phyloP scores from a whole-genome alignment of 2,329 filamentous ascomycete species.

The Samsoniella hepiali region DNA sequence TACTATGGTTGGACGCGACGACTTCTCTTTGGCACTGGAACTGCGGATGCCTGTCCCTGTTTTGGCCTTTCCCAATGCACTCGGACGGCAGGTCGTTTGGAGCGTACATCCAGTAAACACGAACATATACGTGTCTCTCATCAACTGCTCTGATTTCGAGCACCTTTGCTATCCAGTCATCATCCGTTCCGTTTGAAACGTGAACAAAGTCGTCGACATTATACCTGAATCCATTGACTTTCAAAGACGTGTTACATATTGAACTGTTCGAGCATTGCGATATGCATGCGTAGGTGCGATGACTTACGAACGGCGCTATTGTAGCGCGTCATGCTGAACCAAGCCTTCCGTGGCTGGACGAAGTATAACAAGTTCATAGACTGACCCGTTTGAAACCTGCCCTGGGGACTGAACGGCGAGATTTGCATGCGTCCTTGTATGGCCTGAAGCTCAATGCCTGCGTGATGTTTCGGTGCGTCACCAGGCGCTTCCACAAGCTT shows the following conservation, averaged over 20 bases:
- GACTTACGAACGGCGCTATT: conserved; percentile 11
- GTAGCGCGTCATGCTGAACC: conserved; percentile 1
- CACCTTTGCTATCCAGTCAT: conserved; percentile 11
- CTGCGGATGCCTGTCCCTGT: background rate
- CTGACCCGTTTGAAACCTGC: background rate
- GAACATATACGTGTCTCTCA: conserved; percentile 6
- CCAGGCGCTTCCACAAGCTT: background rate
- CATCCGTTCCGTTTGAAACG: background rate
- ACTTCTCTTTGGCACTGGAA: background rate
- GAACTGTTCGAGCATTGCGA: background rate
- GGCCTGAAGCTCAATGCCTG: background rate
- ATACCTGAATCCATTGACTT: background rate
- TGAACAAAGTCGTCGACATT: background rate
- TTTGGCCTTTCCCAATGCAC: background rate
- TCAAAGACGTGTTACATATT: background rate
- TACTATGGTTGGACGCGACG: background rate
- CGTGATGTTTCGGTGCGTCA: background rate
- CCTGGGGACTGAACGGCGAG: background rate
- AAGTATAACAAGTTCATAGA: conserved; percentile 1
- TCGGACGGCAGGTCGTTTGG: conserved; percentile 2
- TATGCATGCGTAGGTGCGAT: background rate
- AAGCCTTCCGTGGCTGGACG: background rate
- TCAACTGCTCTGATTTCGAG: conserved; percentile 7
- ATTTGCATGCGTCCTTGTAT: background rate
- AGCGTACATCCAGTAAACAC: conserved; percentile 10